Base-by-base conservation (phyloP, 805 yeast species). In the Wickerhamiella azymoides region DNA sequence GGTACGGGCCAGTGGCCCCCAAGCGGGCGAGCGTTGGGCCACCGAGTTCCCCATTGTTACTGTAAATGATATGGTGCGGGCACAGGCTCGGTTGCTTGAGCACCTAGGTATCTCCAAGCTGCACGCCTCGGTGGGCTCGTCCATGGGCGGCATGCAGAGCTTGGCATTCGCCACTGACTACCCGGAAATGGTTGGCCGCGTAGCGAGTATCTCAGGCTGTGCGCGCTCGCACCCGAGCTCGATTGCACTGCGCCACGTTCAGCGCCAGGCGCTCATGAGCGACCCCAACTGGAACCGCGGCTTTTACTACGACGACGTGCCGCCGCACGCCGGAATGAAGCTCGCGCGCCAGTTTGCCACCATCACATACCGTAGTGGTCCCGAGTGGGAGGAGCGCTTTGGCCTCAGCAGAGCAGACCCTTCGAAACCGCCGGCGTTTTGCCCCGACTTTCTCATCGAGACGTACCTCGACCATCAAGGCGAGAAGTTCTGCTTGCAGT, bases 121-220 rank as follows among this genome's bases (percentile, higher is more conserved):
- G 21, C 74, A 76, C 61, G 94, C 94, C 1, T 74, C 84, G 1
- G 76, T 88, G 7, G 96, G 96, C 5, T 79, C 94, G 2, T 84
- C 94, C 0, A 84, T 88, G 93, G 96, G 96, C n/a, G 96, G 96
- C n/a, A 85, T 88, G 96, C 96, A 86, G 65, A 79, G 89, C 8
- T 69, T 88, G 46, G 94, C 96, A 0, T 84, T 77, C 61, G 94
- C 85, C 1, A 72, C 76, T 59, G 94, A 82, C 57, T 88, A 82
- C 56, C 82, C 93, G 1, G 79, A 80, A 40, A 73, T 70, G 47
- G 95, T 86, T 2, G 73, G 71, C 5, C 77, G 80, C 45, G 71
- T 88, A 2, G 74, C 85, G 1, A 73, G 84, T n/a, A 83, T 88
- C 25, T 79, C 89, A 37, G 96, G 94, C 2, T 86, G 96, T 66